phyloP scores from a whole-genome alignment of 495 filamentous ascomycete species.

The Beverwykella pulmonaria region DNA sequence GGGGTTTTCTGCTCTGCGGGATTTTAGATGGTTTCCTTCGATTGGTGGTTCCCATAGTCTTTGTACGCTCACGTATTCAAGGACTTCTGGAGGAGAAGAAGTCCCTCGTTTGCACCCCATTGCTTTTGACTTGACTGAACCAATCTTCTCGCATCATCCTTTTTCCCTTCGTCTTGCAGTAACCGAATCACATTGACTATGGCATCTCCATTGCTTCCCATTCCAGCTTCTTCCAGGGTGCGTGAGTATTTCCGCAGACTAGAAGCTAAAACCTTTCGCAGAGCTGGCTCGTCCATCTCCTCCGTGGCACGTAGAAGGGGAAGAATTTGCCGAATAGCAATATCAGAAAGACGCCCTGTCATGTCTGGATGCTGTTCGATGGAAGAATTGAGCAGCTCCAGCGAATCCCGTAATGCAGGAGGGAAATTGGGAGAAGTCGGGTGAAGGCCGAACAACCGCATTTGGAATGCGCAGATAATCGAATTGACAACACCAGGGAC shows the following conservation, averaged over 20 bases:
- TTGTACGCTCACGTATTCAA: conserved; percentile 19
- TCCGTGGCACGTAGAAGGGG: conserved; percentile 17
- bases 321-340: conserved; percentile 27
- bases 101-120: conserved; percentile 21
- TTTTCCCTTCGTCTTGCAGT: conserved; percentile 12
- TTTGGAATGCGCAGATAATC: conserved; percentile 68
- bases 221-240: conserved; percentile 11
- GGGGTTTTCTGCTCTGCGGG: too few relatives aligned
- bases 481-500: conserved; percentile 63
- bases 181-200: conserved; percentile 15
- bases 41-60: neutral
- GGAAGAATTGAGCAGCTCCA: conserved; percentile 59
- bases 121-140: conserved; percentile 16
- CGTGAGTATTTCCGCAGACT: conserved; percentile 31
- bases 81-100: conserved; percentile 10
- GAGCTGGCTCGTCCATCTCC: conserved; percentile 18
- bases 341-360: conserved; percentile 23
- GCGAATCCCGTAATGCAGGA: conserved; percentile 62
- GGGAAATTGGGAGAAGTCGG: conserved; percentile 72
- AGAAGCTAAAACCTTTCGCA: conserved; percentile 32
- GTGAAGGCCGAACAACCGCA: conserved; percentile 68
- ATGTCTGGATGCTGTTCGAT: conserved; percentile 16
- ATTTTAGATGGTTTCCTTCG: neutral
- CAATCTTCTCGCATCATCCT: conserved; percentile 18
- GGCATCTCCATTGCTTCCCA: conserved; percentile 14